Evolutionary conservation across 805 yeast genomes (phyloP), one percentile per base, ranked within the genome.

Genomic region (Metschnikowia vanudenii): DNA sequence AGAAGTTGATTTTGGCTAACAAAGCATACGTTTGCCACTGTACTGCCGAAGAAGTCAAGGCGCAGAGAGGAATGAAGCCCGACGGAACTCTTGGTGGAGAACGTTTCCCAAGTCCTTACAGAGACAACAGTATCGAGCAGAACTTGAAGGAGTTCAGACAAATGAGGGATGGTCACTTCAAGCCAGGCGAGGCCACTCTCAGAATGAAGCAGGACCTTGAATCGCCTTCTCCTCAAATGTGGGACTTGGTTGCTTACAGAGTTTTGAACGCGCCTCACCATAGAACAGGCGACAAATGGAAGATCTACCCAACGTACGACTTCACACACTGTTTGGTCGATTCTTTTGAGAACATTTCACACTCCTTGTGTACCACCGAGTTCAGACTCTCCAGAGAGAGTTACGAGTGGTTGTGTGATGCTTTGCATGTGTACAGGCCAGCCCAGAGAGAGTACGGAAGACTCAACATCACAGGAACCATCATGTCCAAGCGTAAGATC

Each of bases 361-460:
- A 94, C 63, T 90, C 97, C 24, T 75, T 94, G 60, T 94, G 99
- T 74, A 94, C 99, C 36, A 87, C 96, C 38, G 99, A 94, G 71
- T 94, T 94, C 68, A 81, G 85, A 54, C 71, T 92, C 47, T 85
- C 96, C 22, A 81, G 99, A 63, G 96, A 92, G 71, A 84, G 95
- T 61, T 94, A 94, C 67, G 99, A 94, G 70, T 94, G 99, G 99
- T 78, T 94, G 57, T 92, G 98, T 74, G 98, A 94, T 59, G 91
- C 84, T 32, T 81, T 94, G 50, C 91, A 88, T 61, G 96, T 94
- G 39, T 94, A 89, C 71, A 84, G 96, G 75, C 99, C 99, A 28
- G 96, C 97, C 11, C 99, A 94, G 78, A 84, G 99, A 67, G 99
- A 94, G 69, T 94, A 91, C 60, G 99, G 99, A 56, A 83, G 99